Evolutionary conservation across 805 yeast species (phyloP), one percentile per base, ranked within the genome.

Genomic region (Saccharomycopsis sp.): DNA sequence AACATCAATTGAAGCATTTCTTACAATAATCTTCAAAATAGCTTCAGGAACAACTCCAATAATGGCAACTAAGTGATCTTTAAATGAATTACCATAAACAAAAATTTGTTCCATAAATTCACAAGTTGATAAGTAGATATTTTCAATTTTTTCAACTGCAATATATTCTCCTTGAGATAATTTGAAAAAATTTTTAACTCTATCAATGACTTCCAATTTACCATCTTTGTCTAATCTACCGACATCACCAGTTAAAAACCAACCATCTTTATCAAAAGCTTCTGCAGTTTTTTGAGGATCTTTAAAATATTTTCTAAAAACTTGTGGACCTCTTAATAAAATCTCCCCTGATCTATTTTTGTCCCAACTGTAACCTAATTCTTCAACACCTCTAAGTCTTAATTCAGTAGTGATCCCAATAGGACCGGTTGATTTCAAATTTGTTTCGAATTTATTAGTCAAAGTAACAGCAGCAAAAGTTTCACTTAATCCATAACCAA

Each of bases 141-240:
- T 73, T 51, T 77, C 84, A 45, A 77, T 68, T 55, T 68, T 73
- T 50, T 77, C 85, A 6, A 82, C 82, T 3, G 81, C 74, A 37
- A 77, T 66, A 52, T 76, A 77, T 57, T 68, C 74, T 26, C 74
- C 74, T 51, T 68, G 74, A 13, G 69, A 62, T 35, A 68, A 56
- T 64, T 78, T 78, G 67, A 77, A 78, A 53, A 78, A 71, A 56
- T 78, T 80, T 61, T 78, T 78, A 36, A 73, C 75, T 37, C 85
- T 64, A 51, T 76, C 82, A 39, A 76, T 69, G 44, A 76, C 70
- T 74, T 17, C 70, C 72, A 2, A 56, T 56, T 37, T 66, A 64
- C 39, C 73, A 23, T 50, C 48, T 46, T 50, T 71, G 41, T 61
- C 64, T 12, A 66, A 43, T 5, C 51, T 48, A 5, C 70, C 73